Conservation (phyloP, 1,284 basidiomycete genomes). For the Xerocomus amazonicus region DNA sequence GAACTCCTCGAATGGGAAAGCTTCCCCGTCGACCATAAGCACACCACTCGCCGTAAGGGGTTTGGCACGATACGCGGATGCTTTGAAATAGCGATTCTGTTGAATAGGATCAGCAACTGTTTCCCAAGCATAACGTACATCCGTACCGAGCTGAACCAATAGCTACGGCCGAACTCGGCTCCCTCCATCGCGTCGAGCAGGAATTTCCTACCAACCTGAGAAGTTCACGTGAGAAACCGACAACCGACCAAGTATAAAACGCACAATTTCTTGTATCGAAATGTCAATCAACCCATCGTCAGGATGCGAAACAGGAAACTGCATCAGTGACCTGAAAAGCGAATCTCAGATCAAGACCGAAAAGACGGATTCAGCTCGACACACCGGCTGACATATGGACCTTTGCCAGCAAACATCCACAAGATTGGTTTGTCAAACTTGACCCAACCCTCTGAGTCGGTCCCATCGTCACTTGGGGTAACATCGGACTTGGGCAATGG, state of each 20-base stretch:
- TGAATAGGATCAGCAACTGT: conserved; percentile 1
- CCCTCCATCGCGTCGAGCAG: conserved; percentile 63
- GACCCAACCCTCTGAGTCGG: conserved; percentile 57
- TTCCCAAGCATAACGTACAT: background rate
- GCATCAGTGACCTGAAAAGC: conserved; percentile 66
- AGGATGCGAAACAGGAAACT: conserved; percentile 79
- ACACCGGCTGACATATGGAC: conserved; percentile 67
- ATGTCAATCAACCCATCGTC: conserved; percentile 83
- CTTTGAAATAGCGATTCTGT: conserved; percentile 81
- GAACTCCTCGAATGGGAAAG: conserved; percentile 75
- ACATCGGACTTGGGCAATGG: conserved; percentile 11
- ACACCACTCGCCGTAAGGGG: conserved; percentile 54
- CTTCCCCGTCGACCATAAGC: conserved; percentile 81
- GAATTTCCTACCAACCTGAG: conserved; percentile 41
- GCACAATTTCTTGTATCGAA: conserved; percentile 63
- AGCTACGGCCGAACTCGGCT: conserved; percentile 64
- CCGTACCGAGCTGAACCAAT: conserved; percentile 59
- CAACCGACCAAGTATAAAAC: conserved; percentile 12
- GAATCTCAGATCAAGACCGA: background rate
- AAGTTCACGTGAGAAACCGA: conserved; percentile 31
- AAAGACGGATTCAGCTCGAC: conserved; percentile 3
- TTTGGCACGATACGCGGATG: conserved; percentile 70
- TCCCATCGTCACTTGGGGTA: conserved; percentile 22
- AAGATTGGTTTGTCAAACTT: conserved; percentile 67
- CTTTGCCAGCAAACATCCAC: conserved; percentile 71